A percentile compares a stretch with the other conserved stretches of the same genome.
Evolutionary conservation across 257 asterid species (phyloP).

Genomic region (Rehmannia glutinosa): DNA sequence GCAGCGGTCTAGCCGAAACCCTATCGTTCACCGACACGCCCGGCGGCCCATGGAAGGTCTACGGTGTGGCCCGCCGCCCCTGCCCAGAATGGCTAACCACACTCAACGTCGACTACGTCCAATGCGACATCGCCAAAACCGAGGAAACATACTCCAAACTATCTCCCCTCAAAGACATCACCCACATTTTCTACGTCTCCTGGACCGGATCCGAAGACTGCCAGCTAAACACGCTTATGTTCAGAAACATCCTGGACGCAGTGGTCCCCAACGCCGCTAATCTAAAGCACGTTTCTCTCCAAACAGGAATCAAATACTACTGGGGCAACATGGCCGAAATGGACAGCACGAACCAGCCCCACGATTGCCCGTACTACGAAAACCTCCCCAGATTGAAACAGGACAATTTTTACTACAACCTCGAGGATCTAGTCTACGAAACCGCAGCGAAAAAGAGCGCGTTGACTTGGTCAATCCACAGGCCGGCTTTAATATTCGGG

Average conservation of each 20-base stretch:
- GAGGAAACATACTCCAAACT: conserved; percentile 48
- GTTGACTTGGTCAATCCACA: conserved; percentile 62
- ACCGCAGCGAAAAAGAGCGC: conserved; percentile 27
- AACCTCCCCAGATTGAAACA: conserved; percentile 47
- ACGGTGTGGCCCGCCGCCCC: conserved; percentile 72
- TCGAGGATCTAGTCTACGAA: conserved; percentile 56
- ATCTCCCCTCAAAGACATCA: conserved; percentile 47
- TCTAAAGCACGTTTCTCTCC: conserved; percentile 50
- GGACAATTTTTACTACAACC: conserved; percentile 59
- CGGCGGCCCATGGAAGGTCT: conserved; percentile 82
- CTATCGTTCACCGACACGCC: conserved; percentile 65
- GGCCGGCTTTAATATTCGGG: conserved; percentile 66
- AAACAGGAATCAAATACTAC: conserved; percentile 70
- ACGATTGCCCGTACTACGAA: conserved; percentile 61
- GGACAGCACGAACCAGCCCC: conserved; percentile 33
- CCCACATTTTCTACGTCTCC: conserved; percentile 69
- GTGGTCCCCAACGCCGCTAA: conserved; percentile 50
- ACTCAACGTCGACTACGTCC: conserved; percentile 54
- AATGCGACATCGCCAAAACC: conserved; percentile 51
- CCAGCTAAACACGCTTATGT: conserved; percentile 53
- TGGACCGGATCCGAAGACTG: conserved; percentile 74
- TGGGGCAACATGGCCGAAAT: conserved; percentile 52
- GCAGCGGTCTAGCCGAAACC: conserved; percentile 68
- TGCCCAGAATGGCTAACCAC: conserved; percentile 60
- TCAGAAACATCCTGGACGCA: conserved; percentile 43